Conservation (phyloP, 2,329 filamentous ascomycete genomes). For the Sclerotinia spermophila region DNA sequence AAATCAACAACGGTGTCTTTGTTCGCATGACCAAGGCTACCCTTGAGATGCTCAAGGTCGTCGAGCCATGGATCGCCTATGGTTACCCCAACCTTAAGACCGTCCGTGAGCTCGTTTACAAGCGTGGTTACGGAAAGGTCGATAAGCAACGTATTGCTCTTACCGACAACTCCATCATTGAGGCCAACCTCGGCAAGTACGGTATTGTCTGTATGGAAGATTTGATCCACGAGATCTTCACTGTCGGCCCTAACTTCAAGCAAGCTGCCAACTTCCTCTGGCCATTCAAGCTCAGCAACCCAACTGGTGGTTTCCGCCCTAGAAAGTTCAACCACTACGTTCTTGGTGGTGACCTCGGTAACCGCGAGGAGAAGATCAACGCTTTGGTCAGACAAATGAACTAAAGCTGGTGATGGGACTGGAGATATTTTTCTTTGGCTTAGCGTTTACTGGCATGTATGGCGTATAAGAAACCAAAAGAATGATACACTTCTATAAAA, state of each 20-base stretch:
- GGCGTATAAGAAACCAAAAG: slow-evolving; percentile 30
- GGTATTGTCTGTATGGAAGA: slow-evolving; percentile 99
- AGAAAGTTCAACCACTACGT: slow-evolving; percentile 68
- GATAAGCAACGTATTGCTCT: slow-evolving; percentile 96
- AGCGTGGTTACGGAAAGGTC: slow-evolving; percentile 98
- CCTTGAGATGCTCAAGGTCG: slow-evolving; percentile 92
- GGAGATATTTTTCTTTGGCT: slow-evolving; percentile 24
- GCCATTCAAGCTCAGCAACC: slow-evolving; percentile 99
- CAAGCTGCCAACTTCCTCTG: slow-evolving; percentile 98
- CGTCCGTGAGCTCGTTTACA: slow-evolving; percentile 99
- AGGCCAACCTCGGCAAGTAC: slow-evolving; percentile 95
- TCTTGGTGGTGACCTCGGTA: slow-evolving; percentile 89
- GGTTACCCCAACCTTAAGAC: slow-evolving; percentile 99
- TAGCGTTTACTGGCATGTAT: slow-evolving; percentile 25
- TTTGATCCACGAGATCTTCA: slow-evolving; percentile 98
- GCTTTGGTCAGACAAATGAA: slow-evolving; percentile 25
- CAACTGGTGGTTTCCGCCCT: slow-evolving; percentile 90
- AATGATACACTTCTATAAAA: slow-evolving; percentile 19
- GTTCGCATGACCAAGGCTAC: slow-evolving; percentile 97
- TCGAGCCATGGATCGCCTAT: slow-evolving; percentile 99
- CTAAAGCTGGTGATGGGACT: slow-evolving; percentile 18
- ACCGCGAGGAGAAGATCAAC: slow-evolving; percentile 75
- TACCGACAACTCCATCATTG: slow-evolving; percentile 96
- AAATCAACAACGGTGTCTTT: slow-evolving; percentile 99
- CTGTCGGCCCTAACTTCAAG: slow-evolving; percentile 99